Evolutionary conservation across 1,139 yeast species (phyloP), one percentile per base, ranked within the genome.

Genomic region (Taiozyma sp.): DNA sequence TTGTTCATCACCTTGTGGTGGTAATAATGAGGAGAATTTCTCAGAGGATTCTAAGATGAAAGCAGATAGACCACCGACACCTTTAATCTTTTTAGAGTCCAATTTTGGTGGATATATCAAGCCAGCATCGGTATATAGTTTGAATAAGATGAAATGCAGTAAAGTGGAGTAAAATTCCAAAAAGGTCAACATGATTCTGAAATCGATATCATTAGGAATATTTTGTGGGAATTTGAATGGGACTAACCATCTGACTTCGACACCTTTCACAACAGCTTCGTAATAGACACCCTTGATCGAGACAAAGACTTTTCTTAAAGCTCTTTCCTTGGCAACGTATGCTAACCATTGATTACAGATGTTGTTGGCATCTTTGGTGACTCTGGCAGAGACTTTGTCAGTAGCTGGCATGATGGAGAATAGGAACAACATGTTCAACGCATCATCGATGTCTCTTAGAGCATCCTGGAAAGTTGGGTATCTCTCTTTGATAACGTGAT

Each of bases 261-360:
- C 97, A 55, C 99, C 99, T 68, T 80, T 84, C 46, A 93, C 84
- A 56, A 70, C 81, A 41, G 97, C 98, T 69, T 92, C 92, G 68
- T 93, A 95, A 71, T 93, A 93, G 27, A 92, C 96, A 72, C 99
- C 99, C 71, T 95, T 93, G 67, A 93, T 93, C 50, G 97, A 88
- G 39, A 93, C 97, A 72, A 93, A 93, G 10, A 92, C 97, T 69
- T 93, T 93, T 62, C 85, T 83, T 59, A 93, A 74, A 30, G 85
- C 74, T 64, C 90, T 79, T 67, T 92, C 96, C 63, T 84, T 84
- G 24, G 98, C 92, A 57, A 93, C 87, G 67, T 78, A 93, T 1
- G 98, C 98, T 70, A 88, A 79, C 98, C 99, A 93, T 70, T 93
- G 97, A 69, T 89, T 88, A 63, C 96, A 85, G 62, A 93, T 78